A percentile compares a stretch with the other conserved stretches of the same genome.
Conservation (phyloP, 768 basidiomycete species). For the Tulasnella sp. region DNA sequence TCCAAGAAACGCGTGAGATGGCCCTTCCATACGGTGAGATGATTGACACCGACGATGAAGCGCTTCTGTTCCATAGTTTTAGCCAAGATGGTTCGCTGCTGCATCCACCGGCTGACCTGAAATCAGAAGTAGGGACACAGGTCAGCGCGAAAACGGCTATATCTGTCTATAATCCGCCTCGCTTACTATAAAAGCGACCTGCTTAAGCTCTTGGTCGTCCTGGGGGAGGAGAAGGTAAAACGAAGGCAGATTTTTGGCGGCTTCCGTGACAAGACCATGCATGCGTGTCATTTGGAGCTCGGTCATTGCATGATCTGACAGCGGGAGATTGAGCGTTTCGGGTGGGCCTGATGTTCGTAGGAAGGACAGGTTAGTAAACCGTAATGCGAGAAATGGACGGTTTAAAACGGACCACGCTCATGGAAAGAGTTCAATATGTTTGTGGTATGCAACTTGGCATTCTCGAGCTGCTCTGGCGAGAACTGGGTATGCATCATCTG, state of each 20-base stretch:
- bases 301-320: background rate
- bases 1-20: too few relatives aligned
- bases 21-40: too few relatives aligned
- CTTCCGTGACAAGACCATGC: background rate
- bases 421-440: too few relatives aligned
- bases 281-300: background rate
- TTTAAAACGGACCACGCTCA: too few relatives aligned
- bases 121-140: background rate
- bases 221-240: background rate
- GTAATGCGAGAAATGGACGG: too few relatives aligned
- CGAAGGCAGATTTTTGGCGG: background rate
- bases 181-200: background rate
- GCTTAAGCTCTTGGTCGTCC: constrained; percentile 2
- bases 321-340: background rate
- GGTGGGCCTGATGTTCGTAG: background rate
- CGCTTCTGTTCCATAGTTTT: too few relatives aligned
- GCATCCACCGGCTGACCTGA: too few relatives aligned
- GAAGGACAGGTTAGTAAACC: background rate
- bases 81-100: too few relatives aligned
- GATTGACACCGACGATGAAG: too few relatives aligned
- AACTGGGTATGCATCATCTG: too few relatives aligned
- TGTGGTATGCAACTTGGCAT: too few relatives aligned
- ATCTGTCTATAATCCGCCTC: background rate
- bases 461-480: too few relatives aligned
- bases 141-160: background rate